A percentile compares a stretch with the other conserved stretches of the same genome.
phyloP scores from a whole-genome alignment of 805 yeast genomes.

The Zygosaccharomyces pseudorouxii region DNA sequence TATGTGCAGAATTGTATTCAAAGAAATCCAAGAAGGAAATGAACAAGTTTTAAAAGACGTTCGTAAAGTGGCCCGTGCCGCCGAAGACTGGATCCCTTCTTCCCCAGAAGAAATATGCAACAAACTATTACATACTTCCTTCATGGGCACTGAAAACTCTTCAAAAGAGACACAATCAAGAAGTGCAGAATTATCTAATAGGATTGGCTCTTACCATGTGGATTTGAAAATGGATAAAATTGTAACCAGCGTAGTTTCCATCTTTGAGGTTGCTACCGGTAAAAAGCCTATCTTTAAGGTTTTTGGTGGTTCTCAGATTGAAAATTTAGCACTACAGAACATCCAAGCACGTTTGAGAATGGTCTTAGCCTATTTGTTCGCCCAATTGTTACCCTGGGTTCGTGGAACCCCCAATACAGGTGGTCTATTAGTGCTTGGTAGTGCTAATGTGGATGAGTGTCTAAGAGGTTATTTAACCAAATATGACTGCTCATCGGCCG shows the following conservation, averaged over 20 bases:
- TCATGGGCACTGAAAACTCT: constrained; percentile 95
- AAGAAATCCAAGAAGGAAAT: constrained; percentile 65
- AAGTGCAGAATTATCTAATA: constrained; percentile 67
- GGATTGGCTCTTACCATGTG: constrained; percentile 83
- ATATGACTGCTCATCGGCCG: constrained; percentile 96
- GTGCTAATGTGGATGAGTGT: constrained; percentile 97
- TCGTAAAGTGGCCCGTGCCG: constrained; percentile 56
- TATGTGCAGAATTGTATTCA: constrained; percentile 83
- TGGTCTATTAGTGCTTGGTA: constrained; percentile 86
- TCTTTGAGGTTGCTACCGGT: constrained; percentile 88
- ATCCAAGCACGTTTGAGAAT: constrained; percentile 94
- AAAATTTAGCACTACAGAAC: constrained; percentile 91
- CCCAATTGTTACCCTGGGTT: constrained; percentile 93
- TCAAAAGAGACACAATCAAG: constrained; percentile 80
- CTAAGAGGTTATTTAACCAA: constrained; percentile 92
- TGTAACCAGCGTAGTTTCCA: constrained; percentile 64
- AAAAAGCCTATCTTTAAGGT: constrained; percentile 83
- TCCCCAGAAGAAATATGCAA: constrained; percentile 73
- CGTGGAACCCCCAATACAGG: constrained; percentile 55
- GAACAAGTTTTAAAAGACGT: constrained; percentile 74
- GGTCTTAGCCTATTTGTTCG: constrained; percentile 91
- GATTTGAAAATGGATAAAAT: constrained; percentile 88
- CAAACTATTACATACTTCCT: constrained; percentile 79
- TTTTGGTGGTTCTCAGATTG: constrained; percentile 89
- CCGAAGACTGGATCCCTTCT: constrained; percentile 59